A percentile compares a stretch with the other conserved stretches of the same genome.
These are phyloP conservation scores for Chalciporus chontae DNA, from an alignment of 768 basidiomycete genomes.

Conservation along the genomic window DNA sequence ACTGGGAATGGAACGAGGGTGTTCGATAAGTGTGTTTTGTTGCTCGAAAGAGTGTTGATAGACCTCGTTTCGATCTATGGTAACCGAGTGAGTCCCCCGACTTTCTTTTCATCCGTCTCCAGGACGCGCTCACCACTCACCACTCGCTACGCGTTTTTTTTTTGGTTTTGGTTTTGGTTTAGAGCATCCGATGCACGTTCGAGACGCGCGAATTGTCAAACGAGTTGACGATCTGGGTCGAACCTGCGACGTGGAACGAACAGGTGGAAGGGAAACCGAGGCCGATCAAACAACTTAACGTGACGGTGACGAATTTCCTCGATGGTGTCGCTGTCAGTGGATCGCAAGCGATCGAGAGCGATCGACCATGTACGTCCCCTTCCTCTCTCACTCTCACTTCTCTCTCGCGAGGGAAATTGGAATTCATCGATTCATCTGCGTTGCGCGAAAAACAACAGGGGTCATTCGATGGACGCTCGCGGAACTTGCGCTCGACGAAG, in stretches of 20 bases:
- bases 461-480: constrained; percentile 54
- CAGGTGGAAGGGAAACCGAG: constrained; percentile 28
- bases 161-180: too few relatives aligned
- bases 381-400: too few relatives aligned
- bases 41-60: constrained; percentile 66
- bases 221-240: constrained; percentile 61
- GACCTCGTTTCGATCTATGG: constrained; percentile 63
- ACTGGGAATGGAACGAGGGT: constrained; percentile 52
- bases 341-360: constrained; percentile 31
- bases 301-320: constrained; percentile 47
- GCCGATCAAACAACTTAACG: constrained; percentile 57
- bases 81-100: constrained; percentile 51
- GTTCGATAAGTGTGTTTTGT: constrained; percentile 67
- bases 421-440: too few relatives aligned
- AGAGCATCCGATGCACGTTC: constrained; percentile 60
- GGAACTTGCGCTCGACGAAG: constrained; percentile 32
- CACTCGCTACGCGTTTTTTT: too few relatives aligned
- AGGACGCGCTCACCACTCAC: too few relatives aligned
- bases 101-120: too few relatives aligned
- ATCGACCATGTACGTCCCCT: constrained; percentile 13
- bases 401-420: too few relatives aligned
- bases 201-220: constrained; percentile 46
- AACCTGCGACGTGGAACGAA: constrained; percentile 51
- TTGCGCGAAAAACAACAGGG: too few relatives aligned
- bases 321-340: constrained; percentile 37